Evolutionary conservation across 257 asterid genomes (phyloP).

Genomic region (Solanum chilense): DNA sequence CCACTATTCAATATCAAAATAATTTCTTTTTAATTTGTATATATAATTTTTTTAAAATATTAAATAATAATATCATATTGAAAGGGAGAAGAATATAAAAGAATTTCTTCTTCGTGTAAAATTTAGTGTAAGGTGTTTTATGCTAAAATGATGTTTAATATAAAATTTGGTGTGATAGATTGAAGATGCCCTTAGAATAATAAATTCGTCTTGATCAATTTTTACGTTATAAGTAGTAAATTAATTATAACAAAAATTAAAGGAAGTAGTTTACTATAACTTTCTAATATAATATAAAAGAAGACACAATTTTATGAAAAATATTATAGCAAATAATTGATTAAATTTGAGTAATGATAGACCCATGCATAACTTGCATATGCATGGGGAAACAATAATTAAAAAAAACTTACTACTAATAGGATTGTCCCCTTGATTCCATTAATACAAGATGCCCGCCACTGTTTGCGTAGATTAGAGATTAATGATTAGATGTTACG

Average conservation of each 20-base stretch:
- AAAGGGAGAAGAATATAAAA: too few species aligned
- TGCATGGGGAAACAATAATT: background rate
- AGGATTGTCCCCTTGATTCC: slow-evolving; percentile 41
- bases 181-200: background rate
- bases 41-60: too few species aligned
- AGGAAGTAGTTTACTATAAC: background rate
- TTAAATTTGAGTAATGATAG: background rate
- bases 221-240: background rate
- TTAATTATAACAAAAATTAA: background rate
- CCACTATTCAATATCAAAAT: too few species aligned
- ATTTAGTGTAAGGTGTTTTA: too few species aligned
- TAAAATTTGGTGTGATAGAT: background rate
- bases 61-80: too few species aligned
- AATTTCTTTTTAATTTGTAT: too few species aligned
- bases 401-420: background rate
- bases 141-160: too few species aligned
- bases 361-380: background rate
- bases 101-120: too few species aligned
- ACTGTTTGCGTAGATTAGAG: slow-evolving; percentile 3
- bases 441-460: slow-evolving; percentile 8
- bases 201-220: background rate
- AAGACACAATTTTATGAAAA: background rate
- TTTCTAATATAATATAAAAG: too few species aligned
- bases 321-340: background rate
- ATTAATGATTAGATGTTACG: background rate